Evolutionary conservation across 352 stramenopile species (phyloP), one percentile per base, ranked within the genome.

Genomic region (Phytophthora idaei): DNA sequence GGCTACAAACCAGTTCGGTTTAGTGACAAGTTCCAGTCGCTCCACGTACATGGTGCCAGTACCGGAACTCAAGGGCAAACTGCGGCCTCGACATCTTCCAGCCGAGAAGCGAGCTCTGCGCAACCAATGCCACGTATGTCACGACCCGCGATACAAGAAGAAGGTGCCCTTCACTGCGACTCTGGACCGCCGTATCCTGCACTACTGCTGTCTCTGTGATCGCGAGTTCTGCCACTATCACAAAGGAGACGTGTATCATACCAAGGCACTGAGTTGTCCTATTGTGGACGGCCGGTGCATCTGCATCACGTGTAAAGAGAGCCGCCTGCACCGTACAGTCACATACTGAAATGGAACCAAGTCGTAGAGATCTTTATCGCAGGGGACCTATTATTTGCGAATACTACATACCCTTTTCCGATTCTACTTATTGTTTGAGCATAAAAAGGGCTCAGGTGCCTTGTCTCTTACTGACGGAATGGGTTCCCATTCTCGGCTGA

Each of bases 11-110:
- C 67, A 80, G 28, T 95, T 95, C 51, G 87, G 87, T 0, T 64
- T 94, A 41, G 76, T 92, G 17, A 87, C 80, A 8, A 79, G 76
- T 48, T 95, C 87, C 15, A 92, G 84, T 39, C 83, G 83, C 9
- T 95, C 87, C 56, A 94, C 87, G 31, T 95, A 93, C 56, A 93
- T 95, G 87, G 87, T 93, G 8, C 85, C 85, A 1, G 73, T 92
- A 15, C 85, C 87, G 0, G 83, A 92, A 48, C 78, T 93, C 25
- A 90, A 86, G 55, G 86, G 79, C 5, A 87, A 87, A 36, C 68
- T 90, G 11, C 69, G 78, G 7, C 77, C 78, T 3, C 71, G 71
- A 14, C 77, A 78, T 25, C 76, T 71, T 41, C 53, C 52, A 41
- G 41, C 60, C 4, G 70, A 85, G 29, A 51, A 54, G 8, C 71